Conservation (phyloP, 352 stramenopile genomes). For the Phytophthora uliginosa region DNA sequence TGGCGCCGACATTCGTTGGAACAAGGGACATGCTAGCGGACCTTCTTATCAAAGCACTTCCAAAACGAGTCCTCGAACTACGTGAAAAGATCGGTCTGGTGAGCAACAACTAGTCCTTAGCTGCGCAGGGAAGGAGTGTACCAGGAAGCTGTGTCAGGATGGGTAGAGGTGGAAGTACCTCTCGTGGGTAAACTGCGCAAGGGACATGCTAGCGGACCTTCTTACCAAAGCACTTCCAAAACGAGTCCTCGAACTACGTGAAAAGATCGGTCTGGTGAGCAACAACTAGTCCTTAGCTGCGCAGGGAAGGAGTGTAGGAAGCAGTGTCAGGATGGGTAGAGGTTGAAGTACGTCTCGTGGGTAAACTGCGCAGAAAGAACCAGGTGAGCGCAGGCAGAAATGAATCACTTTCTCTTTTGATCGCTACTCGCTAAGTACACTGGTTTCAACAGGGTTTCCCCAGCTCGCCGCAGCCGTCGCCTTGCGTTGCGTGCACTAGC, state of each 20-base stretch:
- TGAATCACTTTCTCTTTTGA: neutral
- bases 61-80: neutral
- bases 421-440: neutral
- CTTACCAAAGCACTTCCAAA: constrained; percentile 16
- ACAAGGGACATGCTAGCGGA: constrained; percentile 13
- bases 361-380: neutral
- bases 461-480: too few relatives aligned
- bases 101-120: neutral
- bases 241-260: neutral
- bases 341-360: neutral
- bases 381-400: neutral
- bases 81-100: neutral
- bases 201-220: constrained; percentile 18
- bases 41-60: constrained; percentile 18
- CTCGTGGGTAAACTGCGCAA: constrained; percentile 3
- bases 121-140: constrained; percentile 10
- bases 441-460: neutral
- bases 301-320: constrained; percentile 13
- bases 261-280: neutral
- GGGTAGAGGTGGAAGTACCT: neutral
- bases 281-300: neutral
- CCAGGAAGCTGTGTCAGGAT: neutral
- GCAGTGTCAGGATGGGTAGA: neutral
- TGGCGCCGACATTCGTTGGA: neutral
- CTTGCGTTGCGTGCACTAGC: too few relatives aligned